phyloP scores from a whole-genome alignment of 2,329 filamentous ascomycete species.

The Botryotinia narcissicola region DNA sequence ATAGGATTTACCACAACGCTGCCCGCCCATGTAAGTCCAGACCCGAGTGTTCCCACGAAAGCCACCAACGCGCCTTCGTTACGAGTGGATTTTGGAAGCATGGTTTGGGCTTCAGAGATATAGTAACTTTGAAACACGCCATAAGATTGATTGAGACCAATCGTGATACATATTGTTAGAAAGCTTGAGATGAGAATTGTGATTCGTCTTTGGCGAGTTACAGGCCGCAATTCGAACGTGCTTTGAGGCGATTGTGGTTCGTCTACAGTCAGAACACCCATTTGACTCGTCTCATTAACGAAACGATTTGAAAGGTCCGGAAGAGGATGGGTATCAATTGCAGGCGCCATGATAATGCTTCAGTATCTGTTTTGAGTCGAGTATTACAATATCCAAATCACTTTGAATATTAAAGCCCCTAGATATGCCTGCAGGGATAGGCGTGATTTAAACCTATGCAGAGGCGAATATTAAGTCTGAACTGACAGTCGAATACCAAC shows the following conservation, averaged over 20 bases:
- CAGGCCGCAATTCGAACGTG: constrained; percentile 43
- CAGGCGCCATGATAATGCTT: neutral
- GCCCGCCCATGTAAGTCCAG: constrained; percentile 50
- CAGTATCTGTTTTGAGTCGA: neutral
- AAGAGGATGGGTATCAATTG: constrained; percentile 14
- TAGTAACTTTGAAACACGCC: constrained; percentile 52
- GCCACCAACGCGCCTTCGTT: constrained; percentile 45
- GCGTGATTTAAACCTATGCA: neutral
- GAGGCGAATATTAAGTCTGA: neutral
- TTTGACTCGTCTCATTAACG: constrained; percentile 24
- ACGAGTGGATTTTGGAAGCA: constrained; percentile 40
- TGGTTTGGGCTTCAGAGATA: constrained; percentile 42
- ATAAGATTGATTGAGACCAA: constrained; percentile 50
- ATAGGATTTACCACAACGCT: constrained; percentile 49
- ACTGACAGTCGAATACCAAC: neutral
- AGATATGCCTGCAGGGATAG: no score
- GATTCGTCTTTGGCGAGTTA: constrained; percentile 41
- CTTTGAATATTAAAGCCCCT: neutral
- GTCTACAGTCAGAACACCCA: neutral
- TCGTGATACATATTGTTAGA: constrained; percentile 46
- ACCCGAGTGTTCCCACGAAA: constrained; percentile 49
- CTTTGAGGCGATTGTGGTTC: neutral
- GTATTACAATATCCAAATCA: neutral
- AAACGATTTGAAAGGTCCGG: constrained; percentile 21
- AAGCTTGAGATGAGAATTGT: constrained; percentile 46